These are phyloP conservation scores for Fusarium mangiferae DNA, from an alignment of 2,329 filamentous ascomycete species.

Conservation along the genomic window DNA sequence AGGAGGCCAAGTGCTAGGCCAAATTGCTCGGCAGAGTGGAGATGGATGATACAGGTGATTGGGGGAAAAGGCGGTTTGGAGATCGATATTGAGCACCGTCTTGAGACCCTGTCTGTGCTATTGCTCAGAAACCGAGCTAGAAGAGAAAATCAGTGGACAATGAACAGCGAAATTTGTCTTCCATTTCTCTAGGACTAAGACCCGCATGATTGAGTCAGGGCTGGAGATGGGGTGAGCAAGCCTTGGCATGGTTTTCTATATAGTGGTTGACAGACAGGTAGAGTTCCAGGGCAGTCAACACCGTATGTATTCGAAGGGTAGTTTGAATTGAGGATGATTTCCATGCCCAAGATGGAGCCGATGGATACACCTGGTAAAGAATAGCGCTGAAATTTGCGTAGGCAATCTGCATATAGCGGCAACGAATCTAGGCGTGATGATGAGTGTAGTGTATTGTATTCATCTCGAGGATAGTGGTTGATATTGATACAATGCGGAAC, in stretches of 20 bases:
- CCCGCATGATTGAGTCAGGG: constrained; percentile 35
- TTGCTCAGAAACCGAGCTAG: constrained; percentile 2
- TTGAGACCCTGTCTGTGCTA: constrained; percentile 26
- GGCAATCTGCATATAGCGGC: constrained; percentile 1
- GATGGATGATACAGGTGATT: constrained; percentile 26
- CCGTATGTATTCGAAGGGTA: constrained; percentile 15
- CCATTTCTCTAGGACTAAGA: constrained; percentile 15
- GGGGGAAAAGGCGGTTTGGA: constrained; percentile 30
- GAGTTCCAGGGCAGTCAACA: constrained; percentile 11
- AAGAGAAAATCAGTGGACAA: constrained; percentile 28
- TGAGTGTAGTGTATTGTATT: constrained; percentile 3
- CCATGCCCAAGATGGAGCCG: constrained; percentile 7
- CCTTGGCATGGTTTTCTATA: constrained; percentile 27
- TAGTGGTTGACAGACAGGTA: constrained; percentile 1
- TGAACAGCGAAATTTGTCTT: constrained; percentile 35
- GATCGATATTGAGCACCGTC: constrained; percentile 41
- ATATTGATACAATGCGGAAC: background rate
- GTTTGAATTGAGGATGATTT: constrained; percentile 10
- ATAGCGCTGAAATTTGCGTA: constrained; percentile 26
- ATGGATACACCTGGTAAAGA: constrained; percentile 26
- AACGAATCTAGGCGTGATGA: constrained; percentile 31
- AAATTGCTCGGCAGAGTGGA: constrained; percentile 32
- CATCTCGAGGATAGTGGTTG: background rate
- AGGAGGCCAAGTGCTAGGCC: constrained; percentile 27
- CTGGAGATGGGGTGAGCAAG: constrained; percentile 24